Conservation (phyloP, 495 filamentous ascomycete genomes). For the Parachaetomium inaequale region DNA sequence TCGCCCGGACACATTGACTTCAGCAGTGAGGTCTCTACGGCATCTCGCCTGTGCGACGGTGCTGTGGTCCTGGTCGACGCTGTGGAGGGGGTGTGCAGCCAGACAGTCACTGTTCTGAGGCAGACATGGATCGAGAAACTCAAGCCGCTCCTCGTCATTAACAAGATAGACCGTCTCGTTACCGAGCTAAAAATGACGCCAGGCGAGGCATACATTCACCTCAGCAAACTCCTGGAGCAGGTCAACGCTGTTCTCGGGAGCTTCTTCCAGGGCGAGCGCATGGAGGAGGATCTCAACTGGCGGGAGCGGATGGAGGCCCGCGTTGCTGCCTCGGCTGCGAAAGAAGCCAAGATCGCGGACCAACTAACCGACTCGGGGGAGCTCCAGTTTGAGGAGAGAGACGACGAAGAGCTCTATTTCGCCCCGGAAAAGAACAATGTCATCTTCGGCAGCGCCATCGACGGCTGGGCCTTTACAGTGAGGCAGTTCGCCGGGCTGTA, state of each 20-base stretch:
- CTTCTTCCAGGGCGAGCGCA: constrained; percentile 96
- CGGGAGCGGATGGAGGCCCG: constrained; percentile 86
- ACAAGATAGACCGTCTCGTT: constrained; percentile 94
- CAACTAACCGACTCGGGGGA: constrained; percentile 52
- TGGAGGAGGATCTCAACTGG: constrained; percentile 98
- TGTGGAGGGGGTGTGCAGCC: constrained; percentile 95
- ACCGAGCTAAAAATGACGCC: constrained; percentile 93
- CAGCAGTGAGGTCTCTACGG: constrained; percentile 95
- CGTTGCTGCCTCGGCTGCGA: constrained; percentile 57
- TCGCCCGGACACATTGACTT: constrained; percentile 99
- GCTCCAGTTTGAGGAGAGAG: constrained; percentile 78
- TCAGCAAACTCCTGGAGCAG: constrained; percentile 88
- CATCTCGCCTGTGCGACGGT: constrained; percentile 90
- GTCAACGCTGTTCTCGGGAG: constrained; percentile 96
- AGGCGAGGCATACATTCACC: constrained; percentile 79
- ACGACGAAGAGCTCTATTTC: constrained; percentile 98
- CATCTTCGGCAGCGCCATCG: constrained; percentile 95
- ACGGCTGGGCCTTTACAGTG: constrained; percentile 97
- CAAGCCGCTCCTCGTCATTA: constrained; percentile 91
- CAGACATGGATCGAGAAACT: constrained; percentile 96
- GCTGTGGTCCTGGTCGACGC: constrained; percentile 96
- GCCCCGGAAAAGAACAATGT: constrained; percentile 98
- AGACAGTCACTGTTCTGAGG: constrained; percentile 93
- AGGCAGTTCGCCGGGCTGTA: constrained; percentile 91
- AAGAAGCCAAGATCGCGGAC: constrained; percentile 46